Evolutionary conservation across 352 stramenopile genomes (phyloP), one percentile per base, ranked within the genome.

Genomic region (Pythium coloratum): DNA sequence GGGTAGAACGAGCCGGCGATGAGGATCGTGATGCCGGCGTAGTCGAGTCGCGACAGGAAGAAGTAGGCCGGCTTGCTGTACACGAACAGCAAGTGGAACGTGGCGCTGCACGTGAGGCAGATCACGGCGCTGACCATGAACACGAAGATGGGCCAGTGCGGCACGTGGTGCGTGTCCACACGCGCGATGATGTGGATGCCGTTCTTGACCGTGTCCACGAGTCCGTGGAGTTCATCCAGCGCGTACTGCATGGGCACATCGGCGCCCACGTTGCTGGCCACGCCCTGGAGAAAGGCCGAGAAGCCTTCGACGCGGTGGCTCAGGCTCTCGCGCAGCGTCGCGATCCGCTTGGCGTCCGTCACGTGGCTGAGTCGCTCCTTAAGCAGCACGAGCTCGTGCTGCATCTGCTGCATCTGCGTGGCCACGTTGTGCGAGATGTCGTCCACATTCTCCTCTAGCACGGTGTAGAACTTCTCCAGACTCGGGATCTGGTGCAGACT

Each of bases 1-100:
- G 88, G 88, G 63, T 92, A 92, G 76, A 92, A 95, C 10, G 86
- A 93, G 20, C 86, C 88, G 16, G 84, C 86, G 55, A 96, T 94
- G 58, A 96, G 80, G 71, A 94, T 86, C 60, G 87, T 91, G 76
- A 96, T 96, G 26, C 88, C 88, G 8, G 84, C 81, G 66, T 94
- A 95, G 75, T 96, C 88, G 55, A 95, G 73, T 0, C 86, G 81
- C 68, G 86, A 91, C 28, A 95, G 73, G 61, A 95, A 79, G 60
- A 88, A 79, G 68, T 90, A 95, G 20, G 73, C 78, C 32, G 79
- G 76, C 59, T 80, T 80, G 68, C 84, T 93, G 65, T 92, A 77
- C 49, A 94, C 87, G 70, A 91, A 95, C 63, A 95, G 80, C 68
- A 95, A 70, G 71, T 95, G 87, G 75, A 93, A 95, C 44, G 77